Evolutionary conservation across 1,284 basidiomycete species (phyloP).

Genomic region (Fomitopsis schrenkii): DNA sequence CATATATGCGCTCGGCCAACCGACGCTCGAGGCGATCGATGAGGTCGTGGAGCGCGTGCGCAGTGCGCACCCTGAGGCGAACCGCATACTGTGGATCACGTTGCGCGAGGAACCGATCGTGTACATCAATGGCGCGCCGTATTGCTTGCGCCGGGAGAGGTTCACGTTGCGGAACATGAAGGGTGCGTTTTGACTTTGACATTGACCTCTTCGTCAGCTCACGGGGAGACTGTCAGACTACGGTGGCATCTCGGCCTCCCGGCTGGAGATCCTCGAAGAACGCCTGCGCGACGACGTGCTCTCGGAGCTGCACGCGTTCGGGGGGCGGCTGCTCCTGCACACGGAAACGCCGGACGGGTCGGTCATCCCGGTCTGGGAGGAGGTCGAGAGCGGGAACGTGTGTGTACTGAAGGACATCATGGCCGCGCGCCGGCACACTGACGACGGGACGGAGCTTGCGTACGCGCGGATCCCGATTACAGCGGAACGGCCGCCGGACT

Average conservation of each 20-base stretch:
- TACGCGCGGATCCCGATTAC: conserved; percentile 93
- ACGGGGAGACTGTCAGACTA: conserved; percentile 59
- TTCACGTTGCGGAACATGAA: conserved; percentile 87
- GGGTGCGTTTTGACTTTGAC: conserved; percentile 37
- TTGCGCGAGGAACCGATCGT: conserved; percentile 93
- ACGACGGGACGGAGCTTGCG: conserved; percentile 56
- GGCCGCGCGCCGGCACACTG: conserved; percentile 48
- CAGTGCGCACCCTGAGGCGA: conserved; percentile 53
- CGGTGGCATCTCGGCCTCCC: conserved; percentile 85
- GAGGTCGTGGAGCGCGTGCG: conserved; percentile 77
- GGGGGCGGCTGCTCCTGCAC: conserved; percentile 85
- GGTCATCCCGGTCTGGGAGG: conserved; percentile 95
- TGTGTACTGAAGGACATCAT: conserved; percentile 90
- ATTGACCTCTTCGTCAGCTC: neutral
- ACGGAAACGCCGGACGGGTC: conserved; percentile 87
- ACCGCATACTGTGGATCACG: conserved; percentile 86
- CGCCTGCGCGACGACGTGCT: conserved; percentile 89
- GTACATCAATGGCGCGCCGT: conserved; percentile 87
- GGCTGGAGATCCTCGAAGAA: conserved; percentile 89
- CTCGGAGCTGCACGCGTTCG: conserved; percentile 78
- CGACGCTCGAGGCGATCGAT: conserved; percentile 86
- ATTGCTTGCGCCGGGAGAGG: conserved; percentile 74
- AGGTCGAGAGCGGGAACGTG: conserved; percentile 75
- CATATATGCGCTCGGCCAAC: conserved; percentile 92
- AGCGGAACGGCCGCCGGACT: conserved; percentile 70